These are phyloP conservation scores for Hypoxylon lienhwacheense DNA, from an alignment of 495 filamentous ascomycete species.

Conservation along the genomic window DNA sequence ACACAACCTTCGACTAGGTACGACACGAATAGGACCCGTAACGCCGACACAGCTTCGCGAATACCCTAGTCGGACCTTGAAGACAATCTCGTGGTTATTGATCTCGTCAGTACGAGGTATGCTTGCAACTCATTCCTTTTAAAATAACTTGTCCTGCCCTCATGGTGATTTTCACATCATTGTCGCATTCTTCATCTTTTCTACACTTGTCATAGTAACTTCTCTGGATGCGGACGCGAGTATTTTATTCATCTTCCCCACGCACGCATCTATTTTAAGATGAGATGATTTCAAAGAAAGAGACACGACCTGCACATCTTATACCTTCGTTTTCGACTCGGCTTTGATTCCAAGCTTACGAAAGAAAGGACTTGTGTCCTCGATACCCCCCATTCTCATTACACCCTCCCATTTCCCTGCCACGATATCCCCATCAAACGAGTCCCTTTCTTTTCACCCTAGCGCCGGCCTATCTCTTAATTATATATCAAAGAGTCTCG, in stretches of 20 bases:
- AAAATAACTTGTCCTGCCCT: not conserved
- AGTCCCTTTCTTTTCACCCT: too few species aligned
- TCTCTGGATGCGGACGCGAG: conserved; percentile 8
- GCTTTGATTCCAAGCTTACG: not conserved
- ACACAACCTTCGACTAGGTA: conserved; percentile 11
- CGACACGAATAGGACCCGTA: conserved; percentile 14
- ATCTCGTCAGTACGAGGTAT: conserved; percentile 15
- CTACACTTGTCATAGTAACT: not conserved
- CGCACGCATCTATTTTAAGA: not conserved
- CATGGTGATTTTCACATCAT: not conserved
- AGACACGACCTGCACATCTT: not conserved
- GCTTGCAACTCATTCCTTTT: not conserved
- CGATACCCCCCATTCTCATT: not conserved
- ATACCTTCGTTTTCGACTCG: too few species aligned
- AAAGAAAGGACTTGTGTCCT: not conserved
- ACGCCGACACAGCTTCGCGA: conserved; percentile 12
- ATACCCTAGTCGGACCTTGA: conserved; percentile 4
- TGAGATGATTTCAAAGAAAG: too few species aligned
- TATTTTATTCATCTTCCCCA: conserved; percentile 5
- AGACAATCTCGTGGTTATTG: conserved; percentile 8
- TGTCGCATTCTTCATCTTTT: not conserved
- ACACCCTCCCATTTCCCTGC: not conserved
- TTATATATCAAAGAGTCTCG: not conserved
- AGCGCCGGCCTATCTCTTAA: too few species aligned
- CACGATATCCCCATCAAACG: not conserved